These are phyloP conservation scores for Massarina eburnea DNA, from an alignment of 2,329 filamentous ascomycete genomes.

Conservation along the genomic window DNA sequence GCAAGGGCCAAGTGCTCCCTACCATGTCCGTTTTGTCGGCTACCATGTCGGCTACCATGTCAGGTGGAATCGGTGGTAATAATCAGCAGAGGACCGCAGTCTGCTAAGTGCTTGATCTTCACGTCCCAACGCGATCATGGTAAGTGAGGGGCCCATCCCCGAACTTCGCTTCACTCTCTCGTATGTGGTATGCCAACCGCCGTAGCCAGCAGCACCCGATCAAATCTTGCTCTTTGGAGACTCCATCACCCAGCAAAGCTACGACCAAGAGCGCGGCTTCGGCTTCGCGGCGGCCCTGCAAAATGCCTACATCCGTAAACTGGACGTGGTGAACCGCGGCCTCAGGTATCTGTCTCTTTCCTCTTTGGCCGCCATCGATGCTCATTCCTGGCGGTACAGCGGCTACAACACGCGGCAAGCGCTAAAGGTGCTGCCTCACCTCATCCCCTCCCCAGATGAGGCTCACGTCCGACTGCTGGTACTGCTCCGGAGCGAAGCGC, in stretches of 20 bases:
- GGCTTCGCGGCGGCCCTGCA: constrained; percentile 74
- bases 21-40: background rate
- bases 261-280: constrained; percentile 66
- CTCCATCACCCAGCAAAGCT: constrained; percentile 75
- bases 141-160: constrained; percentile 3
- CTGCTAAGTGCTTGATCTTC: too few species aligned
- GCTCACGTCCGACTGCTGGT: constrained; percentile 69
- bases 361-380: background rate
- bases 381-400: constrained; percentile 42
- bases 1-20: background rate
- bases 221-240: constrained; percentile 80
- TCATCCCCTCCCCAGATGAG: constrained; percentile 68
- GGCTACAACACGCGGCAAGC: constrained; percentile 83
- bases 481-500: constrained; percentile 1
- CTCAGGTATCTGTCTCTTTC: constrained; percentile 55
- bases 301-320: constrained; percentile 69
- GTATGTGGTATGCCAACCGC: background rate
- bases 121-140: too few species aligned
- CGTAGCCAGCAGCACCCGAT: constrained; percentile 38
- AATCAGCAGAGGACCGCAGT: too few species aligned
- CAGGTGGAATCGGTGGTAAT: too few species aligned
- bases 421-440: constrained; percentile 65
- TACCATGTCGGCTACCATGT: too few species aligned
- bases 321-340: constrained; percentile 88
- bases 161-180: background rate